These are phyloP conservation scores for Trichoderma erinaceum DNA, from an alignment of 495 filamentous ascomycete species.

Conservation along the genomic window DNA sequence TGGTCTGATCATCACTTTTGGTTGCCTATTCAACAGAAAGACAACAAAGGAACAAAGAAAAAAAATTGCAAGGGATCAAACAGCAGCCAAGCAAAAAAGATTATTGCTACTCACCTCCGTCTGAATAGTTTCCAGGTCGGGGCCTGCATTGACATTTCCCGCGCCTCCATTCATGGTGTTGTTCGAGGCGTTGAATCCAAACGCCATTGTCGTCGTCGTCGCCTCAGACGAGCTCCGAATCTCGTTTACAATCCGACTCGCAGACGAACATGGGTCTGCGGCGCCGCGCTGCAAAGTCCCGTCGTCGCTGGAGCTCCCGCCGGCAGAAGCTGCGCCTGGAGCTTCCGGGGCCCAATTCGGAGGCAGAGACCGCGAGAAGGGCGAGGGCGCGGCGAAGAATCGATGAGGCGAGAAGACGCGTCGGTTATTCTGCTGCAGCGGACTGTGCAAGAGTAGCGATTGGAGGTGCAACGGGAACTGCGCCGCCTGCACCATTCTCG, in stretches of 20 bases:
- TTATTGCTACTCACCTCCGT: conserved; percentile 44
- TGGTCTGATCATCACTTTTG: background rate
- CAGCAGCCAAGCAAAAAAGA: background rate
- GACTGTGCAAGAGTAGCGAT: background rate
- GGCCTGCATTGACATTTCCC: conserved; percentile 37
- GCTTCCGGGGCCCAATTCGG: background rate
- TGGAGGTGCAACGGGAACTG: conserved; percentile 1
- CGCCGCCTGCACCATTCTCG: background rate
- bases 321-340: background rate
- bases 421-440: background rate
- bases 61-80: background rate
- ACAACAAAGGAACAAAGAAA: background rate
- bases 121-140: conserved; percentile 52
- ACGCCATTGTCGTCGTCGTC: conserved; percentile 53
- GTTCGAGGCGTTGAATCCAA: conserved; percentile 45
- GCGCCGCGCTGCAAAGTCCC: conserved; percentile 9
- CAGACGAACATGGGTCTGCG: conserved; percentile 15
- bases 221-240: conserved; percentile 15
- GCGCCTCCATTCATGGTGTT: conserved; percentile 25
- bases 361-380: background rate
- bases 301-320: conserved; percentile 9
- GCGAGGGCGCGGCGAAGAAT: background rate
- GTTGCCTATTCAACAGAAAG: background rate
- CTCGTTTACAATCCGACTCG: conserved; percentile 22
- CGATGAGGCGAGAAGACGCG: background rate